Base-by-base conservation (phyloP, 176 grass and related monocot genomes). In the Leersia perrieri region DNA sequence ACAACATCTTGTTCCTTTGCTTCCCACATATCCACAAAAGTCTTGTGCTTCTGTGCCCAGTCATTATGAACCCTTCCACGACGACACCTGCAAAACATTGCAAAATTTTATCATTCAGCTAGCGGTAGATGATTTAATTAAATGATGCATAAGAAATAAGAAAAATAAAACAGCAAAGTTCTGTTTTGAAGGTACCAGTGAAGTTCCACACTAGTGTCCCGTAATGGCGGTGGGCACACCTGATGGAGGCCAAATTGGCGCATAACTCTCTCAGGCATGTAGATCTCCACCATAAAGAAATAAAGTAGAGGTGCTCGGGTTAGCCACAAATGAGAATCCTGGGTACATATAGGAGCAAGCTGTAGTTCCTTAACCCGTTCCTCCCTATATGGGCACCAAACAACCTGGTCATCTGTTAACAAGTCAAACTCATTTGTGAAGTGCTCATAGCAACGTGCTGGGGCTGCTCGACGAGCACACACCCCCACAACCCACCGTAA, bases 401-500 rank as follows among this genome's bases (percentile, higher is more conserved):
- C 83, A 79, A 85, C 67, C 32, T 85, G 83, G 67, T 85, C 83
- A 53, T 79, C 83, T 0, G 67, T 85, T 79, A 85, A 51, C 42
- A 85, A 65, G 66, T 85, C 83, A 3, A 85, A 85, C 49, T 85
- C 75, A 85, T 85, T 85, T 18, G 75, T 85, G 40, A 85, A 85
- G 75, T 85, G 83, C 83, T 85, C 83, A 55, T 85, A 85, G 31
- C 83, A 85, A 85, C 75, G 83, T 64, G 75, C 83, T 23, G 83
- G 83, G 79, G 83, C 83, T 79, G 83, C 60, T 35, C 83, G 83
- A 85, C 76, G 68, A 0, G 75, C 68, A 9, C 75, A 64, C 75
- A 64, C 41, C 14, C 75, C 66, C 11, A 72, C 75, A 85, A 79
- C 83, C 83, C 75, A 85, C 72, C 83, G 58, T 16, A 72, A 75